Evolutionary conservation across 2,329 filamentous ascomycete species (phyloP).

Genomic region (Escovopsis sp.): DNA sequence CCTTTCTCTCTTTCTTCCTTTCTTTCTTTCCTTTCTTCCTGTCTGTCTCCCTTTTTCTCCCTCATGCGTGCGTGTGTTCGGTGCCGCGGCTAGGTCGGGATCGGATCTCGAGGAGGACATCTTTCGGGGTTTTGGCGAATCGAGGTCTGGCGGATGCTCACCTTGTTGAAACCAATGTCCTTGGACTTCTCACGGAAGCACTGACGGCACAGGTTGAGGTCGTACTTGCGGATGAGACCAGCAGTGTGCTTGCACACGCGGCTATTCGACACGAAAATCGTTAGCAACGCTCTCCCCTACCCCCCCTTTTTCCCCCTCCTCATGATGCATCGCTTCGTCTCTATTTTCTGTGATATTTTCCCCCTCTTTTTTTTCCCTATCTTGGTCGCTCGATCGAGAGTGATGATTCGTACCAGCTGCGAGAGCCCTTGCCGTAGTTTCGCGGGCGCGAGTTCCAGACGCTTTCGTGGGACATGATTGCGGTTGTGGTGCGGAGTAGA

Average conservation of each 20-base stretch:
- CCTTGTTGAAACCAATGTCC: constrained; percentile 63
- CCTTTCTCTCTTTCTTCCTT: neutral
- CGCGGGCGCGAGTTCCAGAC: constrained; percentile 99
- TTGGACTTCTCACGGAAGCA: constrained; percentile 63
- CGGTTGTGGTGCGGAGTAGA: constrained; percentile 14
- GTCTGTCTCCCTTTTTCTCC: neutral
- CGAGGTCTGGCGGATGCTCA: constrained; percentile 19
- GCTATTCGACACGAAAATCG: constrained; percentile 23
- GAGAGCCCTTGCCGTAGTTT: constrained; percentile 92
- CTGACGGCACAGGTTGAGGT: constrained; percentile 75
- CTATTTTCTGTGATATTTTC: neutral
- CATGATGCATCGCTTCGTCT: too few species aligned
- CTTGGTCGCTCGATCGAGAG: neutral
- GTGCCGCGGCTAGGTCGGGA: too few species aligned
- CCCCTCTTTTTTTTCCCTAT: neutral
- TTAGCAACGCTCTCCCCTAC: constrained; percentile 16
- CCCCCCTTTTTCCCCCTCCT: constrained; percentile 1
- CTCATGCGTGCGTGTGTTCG: too few species aligned
- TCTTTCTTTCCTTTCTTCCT: neutral
- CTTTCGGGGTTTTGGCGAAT: too few species aligned
- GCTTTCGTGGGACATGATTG: constrained; percentile 65
- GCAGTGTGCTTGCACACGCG: constrained; percentile 78
- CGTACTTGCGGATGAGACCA: constrained; percentile 99
- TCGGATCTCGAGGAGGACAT: too few species aligned
- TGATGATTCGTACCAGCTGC: constrained; percentile 59